A percentile compares a stretch with the other conserved stretches of the same genome.
Evolutionary conservation across 768 basidiomycete species (phyloP).

Genomic region (Boletus rex-veris): DNA sequence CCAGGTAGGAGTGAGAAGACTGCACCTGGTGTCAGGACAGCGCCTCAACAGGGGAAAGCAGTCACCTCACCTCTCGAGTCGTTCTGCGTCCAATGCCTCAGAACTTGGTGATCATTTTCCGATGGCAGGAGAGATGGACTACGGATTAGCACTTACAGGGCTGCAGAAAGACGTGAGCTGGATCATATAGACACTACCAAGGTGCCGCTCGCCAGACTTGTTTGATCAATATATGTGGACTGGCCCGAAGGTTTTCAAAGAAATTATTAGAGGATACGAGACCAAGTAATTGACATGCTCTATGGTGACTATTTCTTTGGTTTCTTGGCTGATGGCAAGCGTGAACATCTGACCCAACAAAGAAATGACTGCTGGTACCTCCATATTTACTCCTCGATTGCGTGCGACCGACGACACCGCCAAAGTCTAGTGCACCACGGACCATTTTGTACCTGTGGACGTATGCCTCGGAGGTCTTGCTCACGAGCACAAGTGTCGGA

Average conservation of each 20-base stretch:
- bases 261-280: neutral
- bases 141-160: too few species aligned
- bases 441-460: slow-evolving; percentile 84
- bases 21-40: too few species aligned
- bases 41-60: too few species aligned
- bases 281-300: neutral
- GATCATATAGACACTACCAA: neutral
- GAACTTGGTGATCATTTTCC: too few species aligned
- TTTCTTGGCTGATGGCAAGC: slow-evolving; percentile 64
- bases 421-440: slow-evolving; percentile 88
- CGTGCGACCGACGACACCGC: slow-evolving; percentile 80
- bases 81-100: too few species aligned
- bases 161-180: neutral
- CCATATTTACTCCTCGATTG: slow-evolving; percentile 89
- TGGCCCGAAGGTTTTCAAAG: neutral
- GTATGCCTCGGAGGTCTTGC: neutral
- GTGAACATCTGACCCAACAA: slow-evolving; percentile 1
- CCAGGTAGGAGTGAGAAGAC: too few species aligned
- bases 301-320: slow-evolving; percentile 63
- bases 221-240: neutral
- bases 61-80: too few species aligned
- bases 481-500: slow-evolving; percentile 3
- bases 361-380: slow-evolving; percentile 46
- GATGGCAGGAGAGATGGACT: too few species aligned
- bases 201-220: neutral